A percentile compares a stretch with the other conserved stretches of the same genome.
Conservation (phyloP, 108 stramenopile species). For the Aurantiochytrium sp. region DNA sequence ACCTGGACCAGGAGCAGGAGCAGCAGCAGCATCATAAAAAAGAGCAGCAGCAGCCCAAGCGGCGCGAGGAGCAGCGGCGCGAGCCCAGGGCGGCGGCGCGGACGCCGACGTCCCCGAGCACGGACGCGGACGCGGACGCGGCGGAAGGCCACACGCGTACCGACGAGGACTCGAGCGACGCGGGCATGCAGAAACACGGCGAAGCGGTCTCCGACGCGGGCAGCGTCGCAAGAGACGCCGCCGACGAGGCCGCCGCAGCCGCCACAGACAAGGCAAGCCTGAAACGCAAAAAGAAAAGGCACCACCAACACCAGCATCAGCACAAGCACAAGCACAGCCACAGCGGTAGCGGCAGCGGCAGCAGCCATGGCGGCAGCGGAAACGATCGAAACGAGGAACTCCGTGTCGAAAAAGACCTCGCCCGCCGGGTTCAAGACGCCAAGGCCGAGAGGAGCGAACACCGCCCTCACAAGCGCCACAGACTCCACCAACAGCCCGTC, state of each 20-base stretch:
- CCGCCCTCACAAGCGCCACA: not conserved
- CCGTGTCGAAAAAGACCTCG: not conserved
- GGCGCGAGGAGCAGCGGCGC: too few species aligned
- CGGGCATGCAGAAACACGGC: not conserved
- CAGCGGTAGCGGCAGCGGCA: not conserved
- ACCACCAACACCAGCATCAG: too few species aligned
- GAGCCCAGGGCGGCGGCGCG: too few species aligned
- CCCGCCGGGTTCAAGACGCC: not conserved
- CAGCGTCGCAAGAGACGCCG: not conserved
- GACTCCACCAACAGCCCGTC: not conserved
- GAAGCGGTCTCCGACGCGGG: not conserved
- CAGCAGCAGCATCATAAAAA: too few species aligned
- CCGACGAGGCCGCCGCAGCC: not conserved
- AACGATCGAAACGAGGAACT: not conserved
- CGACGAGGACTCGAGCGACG: not conserved
- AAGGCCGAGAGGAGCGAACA: not conserved
- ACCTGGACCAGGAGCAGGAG: too few species aligned
- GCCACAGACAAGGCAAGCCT: not conserved
- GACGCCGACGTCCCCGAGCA: too few species aligned
- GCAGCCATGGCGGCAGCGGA: not conserved
- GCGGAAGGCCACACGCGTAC: not conserved
- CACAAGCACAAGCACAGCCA: not conserved
- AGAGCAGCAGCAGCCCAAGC: too few species aligned
- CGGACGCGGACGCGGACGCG: too few species aligned
- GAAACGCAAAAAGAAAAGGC: too few species aligned